Base-by-base conservation (phyloP, 352 stramenopile genomes). In the Pilasporangium apinafurcum region DNA sequence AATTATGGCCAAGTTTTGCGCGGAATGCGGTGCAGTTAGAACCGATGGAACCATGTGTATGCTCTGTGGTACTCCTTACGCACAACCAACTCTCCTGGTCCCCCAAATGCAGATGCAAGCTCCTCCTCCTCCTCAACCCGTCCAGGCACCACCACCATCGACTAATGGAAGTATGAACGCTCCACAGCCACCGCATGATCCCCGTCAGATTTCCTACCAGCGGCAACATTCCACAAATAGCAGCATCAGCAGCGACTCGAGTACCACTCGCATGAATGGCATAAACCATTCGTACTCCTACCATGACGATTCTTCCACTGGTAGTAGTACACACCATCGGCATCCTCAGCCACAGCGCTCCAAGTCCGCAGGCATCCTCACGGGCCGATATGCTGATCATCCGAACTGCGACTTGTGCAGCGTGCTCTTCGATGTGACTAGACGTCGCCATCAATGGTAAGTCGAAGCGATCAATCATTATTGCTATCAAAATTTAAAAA, bases 371-470 rank as follows among this genome's bases (percentile, higher is more conserved):
- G 65, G 68, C 2, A 47, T 82, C 18, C 45, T 80, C 17, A 67
- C 38, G 10, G 39, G 56, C 1, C 71, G 71, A 12, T 87, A 87
- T 50, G 51, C 60, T 7, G 62, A 82, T 42, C 71, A 87, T 31
- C 75, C 75, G 2, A 80, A 77, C 39, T 85, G 71, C 59, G 71
- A 85, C 35, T 57, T 85, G 25, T 87, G 75, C 57, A 42, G 37
- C n/a, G 38, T 71, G n/a, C 28, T 27, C 9, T 87, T 87, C 28
- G 75, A 87, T 29, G 54, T 87, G 32, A 68, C 65, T 18, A 75
- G 79, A 37, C 65, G 58, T 10, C 69, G 75, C 16, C 75, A 87
- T 27, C 75, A 83, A 35, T 87, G 73, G 69, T 83, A 26, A 27
- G 53, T 50, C 24, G 1, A 16, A 8, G 14, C 30, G 13, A 32